Evolutionary conservation across 176 grass and related monocot species (phyloP).

Genomic region (bread wheat (Triticum aestivum)): DNA sequence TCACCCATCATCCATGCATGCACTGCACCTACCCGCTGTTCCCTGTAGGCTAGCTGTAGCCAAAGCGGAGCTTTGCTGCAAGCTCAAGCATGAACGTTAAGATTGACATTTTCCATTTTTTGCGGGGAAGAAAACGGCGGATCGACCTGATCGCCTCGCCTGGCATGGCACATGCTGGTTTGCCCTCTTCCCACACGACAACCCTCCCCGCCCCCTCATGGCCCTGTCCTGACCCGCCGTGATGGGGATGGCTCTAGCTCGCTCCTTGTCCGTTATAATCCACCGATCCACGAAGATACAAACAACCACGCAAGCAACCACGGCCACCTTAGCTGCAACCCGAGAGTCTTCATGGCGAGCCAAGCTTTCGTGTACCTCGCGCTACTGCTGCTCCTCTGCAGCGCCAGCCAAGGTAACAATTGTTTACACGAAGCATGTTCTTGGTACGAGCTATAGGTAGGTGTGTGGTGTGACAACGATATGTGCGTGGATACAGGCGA

Average conservation of each 20-base stretch:
- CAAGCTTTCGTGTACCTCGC: not conserved
- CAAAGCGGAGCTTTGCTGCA: no score
- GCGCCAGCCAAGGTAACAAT: conserved; percentile 5
- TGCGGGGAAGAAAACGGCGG: not conserved
- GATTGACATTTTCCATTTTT: not conserved
- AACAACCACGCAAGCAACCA: not conserved
- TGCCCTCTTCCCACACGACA: not conserved
- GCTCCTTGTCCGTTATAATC: not conserved
- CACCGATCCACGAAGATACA: not conserved
- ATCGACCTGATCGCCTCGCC: not conserved
- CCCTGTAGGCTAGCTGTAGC: not conserved
- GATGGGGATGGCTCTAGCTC: not conserved
- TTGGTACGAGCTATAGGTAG: not conserved
- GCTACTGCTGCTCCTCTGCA: not conserved
- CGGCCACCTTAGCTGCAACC: not conserved
- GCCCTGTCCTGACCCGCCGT: not conserved
- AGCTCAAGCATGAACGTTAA: not conserved
- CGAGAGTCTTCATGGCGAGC: not conserved
- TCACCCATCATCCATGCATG: not conserved
- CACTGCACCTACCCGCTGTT: not conserved
- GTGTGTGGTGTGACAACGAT: not conserved
- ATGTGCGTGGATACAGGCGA: not conserved
- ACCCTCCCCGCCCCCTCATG: no score
- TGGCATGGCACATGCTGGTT: not conserved
- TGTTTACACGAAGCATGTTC: not conserved